These are phyloP conservation scores for Gamarada debralockiae DNA, from an alignment of 495 filamentous ascomycete species.

Conservation along the genomic window DNA sequence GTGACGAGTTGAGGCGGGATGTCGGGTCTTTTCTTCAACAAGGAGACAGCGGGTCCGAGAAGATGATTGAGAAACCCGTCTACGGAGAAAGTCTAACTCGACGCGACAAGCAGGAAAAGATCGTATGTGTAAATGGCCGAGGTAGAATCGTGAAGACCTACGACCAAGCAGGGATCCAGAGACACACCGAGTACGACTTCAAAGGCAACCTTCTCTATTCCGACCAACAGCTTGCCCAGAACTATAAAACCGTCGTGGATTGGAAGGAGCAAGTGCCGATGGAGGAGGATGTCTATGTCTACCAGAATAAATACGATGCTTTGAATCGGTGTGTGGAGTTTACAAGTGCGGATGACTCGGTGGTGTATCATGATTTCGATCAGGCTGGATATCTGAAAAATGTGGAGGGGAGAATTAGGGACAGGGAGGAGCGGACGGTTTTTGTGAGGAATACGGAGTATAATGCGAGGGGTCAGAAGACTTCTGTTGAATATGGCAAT, in stretches of 20 bases:
- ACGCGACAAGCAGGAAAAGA: too few species aligned
- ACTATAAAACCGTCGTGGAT: conserved; percentile 24
- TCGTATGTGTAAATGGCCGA: conserved; percentile 4
- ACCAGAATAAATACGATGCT: conserved; percentile 18
- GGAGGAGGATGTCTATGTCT: conserved; percentile 6
- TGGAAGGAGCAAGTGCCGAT: conserved; percentile 17
- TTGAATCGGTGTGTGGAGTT: conserved; percentile 12
- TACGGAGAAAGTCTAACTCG: conserved; percentile 18
- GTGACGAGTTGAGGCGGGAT: not conserved
- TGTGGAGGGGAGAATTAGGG: not conserved
- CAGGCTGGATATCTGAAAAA: not conserved
- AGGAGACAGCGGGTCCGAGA: not conserved
- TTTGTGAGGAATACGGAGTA: conserved; percentile 17
- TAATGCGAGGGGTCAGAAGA: conserved; percentile 5
- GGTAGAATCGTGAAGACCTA: not conserved
- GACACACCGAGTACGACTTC: conserved; percentile 23
- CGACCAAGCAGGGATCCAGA: conserved; percentile 26
- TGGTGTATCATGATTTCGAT: conserved; percentile 1
- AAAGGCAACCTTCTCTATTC: conserved; percentile 19
- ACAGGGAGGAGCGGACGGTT: not conserved
- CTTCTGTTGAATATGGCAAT: not conserved
- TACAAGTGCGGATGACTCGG: not conserved
- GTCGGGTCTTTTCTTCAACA: not conserved
- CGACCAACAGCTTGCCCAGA: not conserved
- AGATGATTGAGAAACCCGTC: not conserved